Base-by-base conservation (phyloP, 805 yeast genomes). In the Maudiozyma serrabonitensis region DNA sequence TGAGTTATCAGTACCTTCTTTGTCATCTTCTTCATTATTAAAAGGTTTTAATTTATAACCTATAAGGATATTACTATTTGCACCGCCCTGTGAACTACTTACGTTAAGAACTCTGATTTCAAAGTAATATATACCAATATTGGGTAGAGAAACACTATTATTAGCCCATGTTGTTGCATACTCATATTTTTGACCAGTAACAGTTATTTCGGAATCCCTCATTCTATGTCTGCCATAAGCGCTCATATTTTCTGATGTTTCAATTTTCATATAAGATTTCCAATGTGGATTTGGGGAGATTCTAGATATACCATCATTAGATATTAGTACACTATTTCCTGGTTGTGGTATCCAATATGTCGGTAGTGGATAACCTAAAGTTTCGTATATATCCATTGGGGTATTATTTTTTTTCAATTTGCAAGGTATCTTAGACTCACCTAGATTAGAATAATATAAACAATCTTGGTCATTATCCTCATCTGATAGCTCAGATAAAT, bases 101-200 rank as follows among this genome's bases (percentile, higher is more conserved):
- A 60, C 64, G 21, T 54, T 53, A 8, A 59, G 48, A 1, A 64
- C 52, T 49, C 57, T 54, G 7, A 63, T 51, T 48, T 65, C 69
- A 46, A 56, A 65, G 47, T 65, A 65, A 44, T 57, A 65, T 13
- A 65, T 52, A 0, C 62, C 64, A 6, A 63, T 32, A 19, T 54
- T 54, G 18, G 52, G 46, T 13, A 53, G 49, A n/a, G 59, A 56
- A 18, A 64, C n/a, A 7, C 53, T 48, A 37, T 56, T 56, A 46
- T 65, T 62, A 11, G 68, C 61, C 59, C 60, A 58, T 2, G 66
- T 62, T 1, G 54, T 52, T 2, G 61, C 62, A 51, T 54, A 65
- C 19, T 62, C 64, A 39, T 47, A 50, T 44, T 61, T 57, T 32
- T 52, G 53, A 15, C 46, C 53, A 4, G 50, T 53, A 11, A 52